Percentiles rank a stretch among this genome's conserved stretches.
Evolutionary conservation across 164 flowering plant species (phyloP).

Genomic region (Santalum album): DNA sequence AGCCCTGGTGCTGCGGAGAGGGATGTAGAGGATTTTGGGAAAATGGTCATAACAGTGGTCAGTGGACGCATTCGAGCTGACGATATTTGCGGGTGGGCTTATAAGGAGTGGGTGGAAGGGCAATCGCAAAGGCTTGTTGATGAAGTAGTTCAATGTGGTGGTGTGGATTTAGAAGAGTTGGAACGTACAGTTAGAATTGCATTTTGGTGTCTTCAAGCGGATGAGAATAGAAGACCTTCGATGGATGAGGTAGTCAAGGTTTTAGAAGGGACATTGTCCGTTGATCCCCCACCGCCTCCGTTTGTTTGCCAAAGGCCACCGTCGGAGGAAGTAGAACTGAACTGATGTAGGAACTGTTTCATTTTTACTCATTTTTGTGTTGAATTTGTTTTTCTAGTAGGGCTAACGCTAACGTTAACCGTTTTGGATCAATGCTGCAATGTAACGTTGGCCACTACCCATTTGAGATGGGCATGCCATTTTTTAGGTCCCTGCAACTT

Average conservation of each 20-base stretch:
- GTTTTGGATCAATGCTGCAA: too few species aligned
- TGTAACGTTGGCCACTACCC: too few species aligned
- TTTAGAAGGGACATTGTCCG: constrained; percentile 50
- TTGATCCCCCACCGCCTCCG: constrained; percentile 65
- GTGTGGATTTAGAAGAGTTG: constrained; percentile 30
- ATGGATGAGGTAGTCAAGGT: constrained; percentile 72
- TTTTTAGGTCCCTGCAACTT: too few species aligned
- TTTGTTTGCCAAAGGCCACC: constrained; percentile 16
- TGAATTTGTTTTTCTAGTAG: too few species aligned
- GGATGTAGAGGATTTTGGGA: constrained; percentile 56
- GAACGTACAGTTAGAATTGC: constrained; percentile 54
- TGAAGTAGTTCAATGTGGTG: constrained; percentile 17
- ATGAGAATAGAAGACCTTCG: constrained; percentile 46
- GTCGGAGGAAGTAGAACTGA: too few species aligned
- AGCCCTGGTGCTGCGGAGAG: constrained; percentile 24
- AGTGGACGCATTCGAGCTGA: constrained; percentile 31
- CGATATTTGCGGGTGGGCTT: constrained; percentile 28
- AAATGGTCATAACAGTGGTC: constrained; percentile 35
- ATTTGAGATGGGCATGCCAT: too few species aligned
- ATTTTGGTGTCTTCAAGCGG: constrained; percentile 61
- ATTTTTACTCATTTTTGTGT: too few species aligned
- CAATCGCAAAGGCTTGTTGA: constrained; percentile 23
- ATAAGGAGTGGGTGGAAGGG: constrained; percentile 40
- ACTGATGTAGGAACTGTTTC: too few species aligned
- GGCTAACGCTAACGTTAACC: too few species aligned